Base-by-base conservation (phyloP, 371 early-diverging fungal species). In the Umbelopsis sp. region DNA sequence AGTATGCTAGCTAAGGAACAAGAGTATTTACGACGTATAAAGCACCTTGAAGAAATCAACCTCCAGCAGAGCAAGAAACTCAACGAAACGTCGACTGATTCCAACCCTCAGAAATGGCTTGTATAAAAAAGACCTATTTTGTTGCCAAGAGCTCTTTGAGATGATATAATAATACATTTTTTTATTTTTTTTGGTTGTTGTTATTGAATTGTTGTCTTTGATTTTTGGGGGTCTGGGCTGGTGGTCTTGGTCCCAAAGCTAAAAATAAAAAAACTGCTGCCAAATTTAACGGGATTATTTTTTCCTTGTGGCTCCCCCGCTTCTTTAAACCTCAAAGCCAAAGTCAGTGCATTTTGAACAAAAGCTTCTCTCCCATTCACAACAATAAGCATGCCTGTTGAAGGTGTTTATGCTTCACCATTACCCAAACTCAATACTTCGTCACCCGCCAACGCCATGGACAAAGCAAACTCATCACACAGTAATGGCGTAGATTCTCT, bases 1-100 rank as follows among this genome's bases (percentile, higher is more conserved):
- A 78, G 79, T 38, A 81, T 86, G 68, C 52, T 79, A 12, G 86
- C 81, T 50, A 89, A 89, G 70, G 94, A 92, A 74, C 76, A 73
- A 18, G 91, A 89, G 65, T 87, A 93, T 63, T 83, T 83, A 67
- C 82, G 85, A 72, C 83, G 92, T 41, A 89, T 94, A 51, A 80
- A 77, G 38, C 80, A 80, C 41, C 80, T 93, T 32, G 93, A 93
- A 80, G 80, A 77, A 41, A 65, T 77, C 3, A 65, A 72, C 63
- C 74, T 46, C 18, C 44, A 46, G 5, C 48, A 73, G 18, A 24
- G 29, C 18, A 24, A 57, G 57, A 25, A 12, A 35, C 35, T 57
- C 8, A 57, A 57, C 14, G 57, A 57, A 18, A 16, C 57, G 37
- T 29, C 57, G 0, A 14, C 29, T 35, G 57, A 57, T 35, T 57